Evolutionary conservation across 2,329 filamentous ascomycete species (phyloP).

Genomic region (Colletotrichum cuscutae): DNA sequence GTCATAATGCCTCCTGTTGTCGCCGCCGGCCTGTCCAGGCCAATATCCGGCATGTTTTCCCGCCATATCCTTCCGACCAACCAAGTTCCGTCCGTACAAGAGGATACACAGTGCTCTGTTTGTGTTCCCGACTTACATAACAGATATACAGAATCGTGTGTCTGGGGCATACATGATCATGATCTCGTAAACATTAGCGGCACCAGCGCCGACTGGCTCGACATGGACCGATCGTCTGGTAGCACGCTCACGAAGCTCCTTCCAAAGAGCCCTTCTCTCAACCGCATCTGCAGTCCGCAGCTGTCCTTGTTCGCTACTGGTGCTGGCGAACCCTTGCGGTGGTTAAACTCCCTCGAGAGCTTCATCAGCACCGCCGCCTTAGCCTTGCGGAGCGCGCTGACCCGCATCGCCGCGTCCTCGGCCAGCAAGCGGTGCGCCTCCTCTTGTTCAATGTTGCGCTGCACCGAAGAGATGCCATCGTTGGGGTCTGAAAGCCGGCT

Average conservation of each 20-base stretch:
- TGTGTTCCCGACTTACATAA: conserved; percentile 23
- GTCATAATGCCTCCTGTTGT: conserved; percentile 11
- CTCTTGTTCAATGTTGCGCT: conserved; percentile 68
- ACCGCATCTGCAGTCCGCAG: conserved; percentile 48
- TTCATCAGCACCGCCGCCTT: conserved; percentile 70
- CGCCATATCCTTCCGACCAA: conserved; percentile 26
- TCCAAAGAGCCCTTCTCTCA: conserved; percentile 56
- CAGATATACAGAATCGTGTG: conserved; percentile 24
- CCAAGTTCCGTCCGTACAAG: conserved; percentile 14
- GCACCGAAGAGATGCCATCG: conserved; percentile 65
- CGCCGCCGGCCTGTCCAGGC: conserved; percentile 7
- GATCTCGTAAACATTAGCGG: conserved; percentile 68
- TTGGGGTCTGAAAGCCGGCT: conserved; percentile 41
- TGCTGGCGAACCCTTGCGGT: conserved; percentile 29
- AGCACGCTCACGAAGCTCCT: conserved; percentile 47
- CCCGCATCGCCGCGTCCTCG: conserved; percentile 65
- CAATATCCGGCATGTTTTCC: conserved; percentile 3
- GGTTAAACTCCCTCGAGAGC: conserved; percentile 62
- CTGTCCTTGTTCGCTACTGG: conserved; percentile 31
- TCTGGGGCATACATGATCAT: conserved; percentile 35
- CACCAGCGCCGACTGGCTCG: conserved; percentile 64
- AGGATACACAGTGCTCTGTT: conserved; percentile 23
- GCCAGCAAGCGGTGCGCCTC: conserved; percentile 65
- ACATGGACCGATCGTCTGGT: conserved; percentile 58
- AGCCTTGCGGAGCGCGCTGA: conserved; percentile 65